Evolutionary conservation across 768 basidiomycete genomes (phyloP), one percentile per base, ranked within the genome.

Genomic region (Termitomyces eurrhizus): DNA sequence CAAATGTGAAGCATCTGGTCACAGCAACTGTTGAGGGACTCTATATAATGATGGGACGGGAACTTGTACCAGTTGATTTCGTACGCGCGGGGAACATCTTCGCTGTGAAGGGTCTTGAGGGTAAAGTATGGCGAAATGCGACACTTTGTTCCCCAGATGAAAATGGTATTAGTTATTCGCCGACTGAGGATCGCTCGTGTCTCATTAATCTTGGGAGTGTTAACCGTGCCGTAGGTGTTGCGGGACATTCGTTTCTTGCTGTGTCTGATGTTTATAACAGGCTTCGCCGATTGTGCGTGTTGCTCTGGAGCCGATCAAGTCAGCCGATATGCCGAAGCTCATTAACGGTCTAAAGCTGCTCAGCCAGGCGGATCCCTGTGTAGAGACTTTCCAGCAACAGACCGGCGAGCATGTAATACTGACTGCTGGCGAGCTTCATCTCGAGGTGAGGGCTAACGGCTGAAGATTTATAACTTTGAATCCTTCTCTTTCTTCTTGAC

Each of bases 21-120:
- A 74, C 77, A 9, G 80, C 87, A 26, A 78, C 77, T n/a, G 84
- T 95, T 14, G 83, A 86, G 59, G 87, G 85, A 7, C 73, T 99
- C 55, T 99, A 98, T 73, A 83, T 90, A 52, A 98, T 99, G 93
- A 98, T 99, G 97, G 97, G 97, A 3, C 78, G 93, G 46, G 95
- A 98, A 69, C 80, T 99, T n/a, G 86, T 92, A 0, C 80, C 88
- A 0, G 92, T 96, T 3, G 79, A 90, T 24, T 79, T 78, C 61
- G 95, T 98, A 1, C 83, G 83, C 35, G 95, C 97, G 1, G 97
- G 97, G 8, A 95, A 96, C 69, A 91, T 95, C 5, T 98, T 98
- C 64, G 97, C 95, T 2, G 86, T 98, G 63, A 88, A 79, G 64
- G 96, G 97, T 0, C 73, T 98, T 58, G 92, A 92, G 67, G 92